Evolutionary conservation across 129 eudicot species (phyloP), one percentile per base, ranked within the genome.

Genomic region (Apium graveolens): DNA sequence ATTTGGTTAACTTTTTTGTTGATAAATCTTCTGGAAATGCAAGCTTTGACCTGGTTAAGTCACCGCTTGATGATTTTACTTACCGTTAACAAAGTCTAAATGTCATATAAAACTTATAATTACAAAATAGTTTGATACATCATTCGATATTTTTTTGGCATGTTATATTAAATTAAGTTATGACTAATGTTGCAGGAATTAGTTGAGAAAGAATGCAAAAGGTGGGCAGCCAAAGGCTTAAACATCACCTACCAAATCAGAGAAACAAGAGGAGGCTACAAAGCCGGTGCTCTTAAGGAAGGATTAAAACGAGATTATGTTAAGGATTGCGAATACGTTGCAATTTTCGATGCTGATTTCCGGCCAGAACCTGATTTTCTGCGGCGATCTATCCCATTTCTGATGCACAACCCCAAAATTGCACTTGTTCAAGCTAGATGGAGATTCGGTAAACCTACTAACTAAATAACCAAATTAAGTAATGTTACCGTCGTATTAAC

Each of bases 391-490:
- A 88, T 95, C 63, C 99, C 99, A 0, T 95, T 91, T 69, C 91
- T 95, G 11, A 86, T 90, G 83, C 86, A 87, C 83, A 95, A 95
- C 81, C 87, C 96, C 29, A 79, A 88, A 43, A 87, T 95, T n/a
- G 99, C 99, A 38, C 99, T 95, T 68, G 97, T 95, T 71, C 99
- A 95, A 80, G 94, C 91, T 37, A 90, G 99, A 0, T 95, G 99
- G 99, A 89, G 99, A 14, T 95, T 95, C 55, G 99, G 99, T 95
- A 87, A 91, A 92, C n/a, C n/a, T n/a, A n/a, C n/a, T n/a, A n/a
- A n/a, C 70, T 49, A 11, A 27, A 26, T 57, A 29, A 29, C 38
- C 10, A 27, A 27, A 41, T 31, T 51, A 21, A 26, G 27, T 11
- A 70, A 20, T 38, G 43, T 20, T 35, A 57, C 62, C 7, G 29